Evolutionary conservation across 768 basidiomycete species (phyloP).

Genomic region (Boletus speciosus): DNA sequence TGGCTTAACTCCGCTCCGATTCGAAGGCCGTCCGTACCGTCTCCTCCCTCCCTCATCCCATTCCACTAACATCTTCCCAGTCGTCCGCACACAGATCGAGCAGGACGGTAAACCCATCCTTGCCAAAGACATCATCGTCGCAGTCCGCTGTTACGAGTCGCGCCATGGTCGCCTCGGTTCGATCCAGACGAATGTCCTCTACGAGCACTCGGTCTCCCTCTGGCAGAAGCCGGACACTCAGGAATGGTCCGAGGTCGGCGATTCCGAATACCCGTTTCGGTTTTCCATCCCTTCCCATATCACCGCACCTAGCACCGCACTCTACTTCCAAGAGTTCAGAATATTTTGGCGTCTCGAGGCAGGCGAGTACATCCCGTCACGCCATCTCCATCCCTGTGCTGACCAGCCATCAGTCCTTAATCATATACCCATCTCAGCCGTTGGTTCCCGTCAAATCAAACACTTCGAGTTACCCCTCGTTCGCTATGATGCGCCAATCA

Average conservation of each 20-base stretch:
- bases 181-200: slow-evolving; percentile 60
- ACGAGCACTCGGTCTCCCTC: slow-evolving; percentile 61
- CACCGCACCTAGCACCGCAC: slow-evolving; percentile 62
- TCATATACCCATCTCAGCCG: slow-evolving; percentile 59
- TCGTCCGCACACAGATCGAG: slow-evolving; percentile 69
- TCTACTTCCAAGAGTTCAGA: slow-evolving; percentile 70
- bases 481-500: slow-evolving; percentile 60
- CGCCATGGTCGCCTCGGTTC: slow-evolving; percentile 59
- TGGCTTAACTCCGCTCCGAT: slow-evolving; percentile 73
- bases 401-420: slow-evolving; percentile 50
- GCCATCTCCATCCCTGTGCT: slow-evolving; percentile 12
- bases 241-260: slow-evolving; percentile 58
- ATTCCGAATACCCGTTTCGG: slow-evolving; percentile 68
- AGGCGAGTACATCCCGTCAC: slow-evolving; percentile 41
- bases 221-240: slow-evolving; percentile 63
- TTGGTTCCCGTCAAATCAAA: slow-evolving; percentile 66
- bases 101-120: slow-evolving; percentile 65
- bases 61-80: slow-evolving; percentile 31
- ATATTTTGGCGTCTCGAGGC: slow-evolving; percentile 85
- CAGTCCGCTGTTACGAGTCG: slow-evolving; percentile 83
- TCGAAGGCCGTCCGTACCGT: slow-evolving; percentile 63
- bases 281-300: slow-evolving; percentile 62
- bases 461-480: slow-evolving; percentile 71
- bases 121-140: slow-evolving; percentile 64
- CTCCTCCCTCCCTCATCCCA: background rate